Evolutionary conservation across 192 early-diverging fungal species (phyloP), one percentile per base, ranked within the genome.

Genomic region (Allomyces macrogynus): DNA sequence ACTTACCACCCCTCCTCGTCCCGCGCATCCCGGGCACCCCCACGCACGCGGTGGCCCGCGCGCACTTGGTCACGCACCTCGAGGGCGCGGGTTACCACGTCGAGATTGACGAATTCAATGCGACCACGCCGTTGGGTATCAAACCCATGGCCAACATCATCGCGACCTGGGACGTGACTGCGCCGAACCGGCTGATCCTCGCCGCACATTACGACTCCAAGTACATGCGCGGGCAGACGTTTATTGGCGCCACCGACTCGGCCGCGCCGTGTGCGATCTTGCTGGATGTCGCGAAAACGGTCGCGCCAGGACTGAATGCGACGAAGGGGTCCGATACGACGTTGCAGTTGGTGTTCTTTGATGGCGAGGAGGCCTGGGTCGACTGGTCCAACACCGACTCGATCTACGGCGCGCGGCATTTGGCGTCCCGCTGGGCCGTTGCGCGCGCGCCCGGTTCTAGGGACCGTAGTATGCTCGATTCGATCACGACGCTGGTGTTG

Each of bases 131-230:
- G 18, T 67, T 78, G 61, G 94, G 94, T 5, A 23, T 68, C 25
- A 86, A 82, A 62, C 64, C 69, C 2, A 92, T 97, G 72, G 80
- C 81, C 61, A 97, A 97, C 74, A 82, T 94, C 61, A 86, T 97
- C 66, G 88, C 85, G 27, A 97, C 94, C 25, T 87, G 91, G 67
- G 82, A 94, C 72, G 84, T 86, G 8, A 65, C 77, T 12, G 87
- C 89, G 1, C 67, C 72, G 54, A 78, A 75, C 66, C 77, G 87
- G 10, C 75, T 97, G 16, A 85, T 94, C 23, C 74, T 97, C 61
- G 88, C 90, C 0, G 94, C 92, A 4, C 94, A 97, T 72, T 97
- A 84, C 68, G 94, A 97, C 72, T 90, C 89, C 57, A 94, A 93
- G 66, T 84, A 87, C 64, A 80, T 88, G 23, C 69, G 73, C 23